phyloP scores from a whole-genome alignment of 2,329 filamentous ascomycete genomes.

The Pseudocercospora vitis region DNA sequence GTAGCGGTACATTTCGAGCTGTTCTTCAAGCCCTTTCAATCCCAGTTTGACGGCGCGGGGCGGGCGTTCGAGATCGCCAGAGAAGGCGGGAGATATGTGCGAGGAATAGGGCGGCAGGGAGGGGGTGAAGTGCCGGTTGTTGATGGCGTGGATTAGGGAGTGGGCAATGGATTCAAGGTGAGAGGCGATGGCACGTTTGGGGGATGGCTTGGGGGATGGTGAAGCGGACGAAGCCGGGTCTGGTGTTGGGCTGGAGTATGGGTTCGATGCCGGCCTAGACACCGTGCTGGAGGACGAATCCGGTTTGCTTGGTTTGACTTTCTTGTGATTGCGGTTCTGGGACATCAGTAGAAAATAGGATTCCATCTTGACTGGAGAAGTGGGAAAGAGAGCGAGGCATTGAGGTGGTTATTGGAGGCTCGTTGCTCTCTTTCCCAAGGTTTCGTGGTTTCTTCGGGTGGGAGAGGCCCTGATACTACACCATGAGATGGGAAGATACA shows the following conservation, averaged over 20 bases:
- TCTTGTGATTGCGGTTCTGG: not conserved
- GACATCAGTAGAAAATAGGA: not conserved
- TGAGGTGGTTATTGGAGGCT: not conserved
- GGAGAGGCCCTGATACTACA: too few species aligned
- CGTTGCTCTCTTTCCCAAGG: not conserved
- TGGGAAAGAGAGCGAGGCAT: not conserved
- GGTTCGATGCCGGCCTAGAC: too few species aligned
- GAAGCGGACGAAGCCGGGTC: too few species aligned
- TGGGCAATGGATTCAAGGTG: conserved; percentile 7
- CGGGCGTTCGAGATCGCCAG: conserved; percentile 4
- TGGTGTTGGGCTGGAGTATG: too few species aligned
- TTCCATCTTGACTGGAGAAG: not conserved
- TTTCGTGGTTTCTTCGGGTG: conserved; percentile 3
- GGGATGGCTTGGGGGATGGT: not conserved
- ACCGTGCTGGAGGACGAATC: not conserved
- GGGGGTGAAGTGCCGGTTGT: not conserved
- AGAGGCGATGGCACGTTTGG: not conserved
- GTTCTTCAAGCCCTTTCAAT: not conserved
- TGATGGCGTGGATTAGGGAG: conserved; percentile 5
- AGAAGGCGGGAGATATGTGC: not conserved
- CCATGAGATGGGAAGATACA: too few species aligned
- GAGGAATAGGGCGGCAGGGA: not conserved
- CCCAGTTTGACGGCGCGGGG: not conserved
- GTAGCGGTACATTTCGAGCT: conserved; percentile 7
- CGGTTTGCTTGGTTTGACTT: not conserved